Conservation (phyloP, 441 rosid genomes). For the Geranium incanum region DNA sequence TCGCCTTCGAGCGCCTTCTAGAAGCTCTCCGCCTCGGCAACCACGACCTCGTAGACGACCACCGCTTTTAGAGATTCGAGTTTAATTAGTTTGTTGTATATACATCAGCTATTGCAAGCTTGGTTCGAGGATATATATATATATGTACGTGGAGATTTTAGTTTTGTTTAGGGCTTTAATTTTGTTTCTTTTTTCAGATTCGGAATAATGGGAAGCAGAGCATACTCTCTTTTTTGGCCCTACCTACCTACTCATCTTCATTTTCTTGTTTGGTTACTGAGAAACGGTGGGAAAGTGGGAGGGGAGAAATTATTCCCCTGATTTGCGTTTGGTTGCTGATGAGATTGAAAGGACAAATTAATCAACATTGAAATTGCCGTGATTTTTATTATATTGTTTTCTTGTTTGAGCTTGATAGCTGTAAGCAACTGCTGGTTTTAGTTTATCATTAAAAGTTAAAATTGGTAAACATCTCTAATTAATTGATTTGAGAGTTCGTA, state of each 20-base stretch:
- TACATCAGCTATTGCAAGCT: not conserved
- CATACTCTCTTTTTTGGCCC: not conserved
- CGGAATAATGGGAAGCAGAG: not conserved
- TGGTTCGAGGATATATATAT: not conserved
- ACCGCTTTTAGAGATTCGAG: conserved; percentile 25
- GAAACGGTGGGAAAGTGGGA: conserved; percentile 4
- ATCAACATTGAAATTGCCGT: no score
- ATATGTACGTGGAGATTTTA: not conserved
- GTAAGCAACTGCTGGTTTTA: no score
- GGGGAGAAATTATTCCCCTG: not conserved
- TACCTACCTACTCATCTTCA: no score
- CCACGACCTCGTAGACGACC: conserved; percentile 28
- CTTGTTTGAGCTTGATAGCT: no score
- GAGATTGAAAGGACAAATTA: no score
- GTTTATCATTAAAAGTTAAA: no score
- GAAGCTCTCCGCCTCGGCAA: conserved; percentile 52
- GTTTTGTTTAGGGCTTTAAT: not conserved
- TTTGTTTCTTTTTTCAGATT: not conserved
- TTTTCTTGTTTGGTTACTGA: not conserved
- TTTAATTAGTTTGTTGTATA: not conserved
- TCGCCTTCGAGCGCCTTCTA: conserved; percentile 52
- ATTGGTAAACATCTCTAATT: no score
- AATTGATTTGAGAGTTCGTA: no score
- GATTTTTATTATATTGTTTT: no score
- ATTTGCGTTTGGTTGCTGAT: no score